Evolutionary conservation across 1,139 yeast genomes (phyloP), one percentile per base, ranked within the genome.

Genomic region (Pichia sp.): DNA sequence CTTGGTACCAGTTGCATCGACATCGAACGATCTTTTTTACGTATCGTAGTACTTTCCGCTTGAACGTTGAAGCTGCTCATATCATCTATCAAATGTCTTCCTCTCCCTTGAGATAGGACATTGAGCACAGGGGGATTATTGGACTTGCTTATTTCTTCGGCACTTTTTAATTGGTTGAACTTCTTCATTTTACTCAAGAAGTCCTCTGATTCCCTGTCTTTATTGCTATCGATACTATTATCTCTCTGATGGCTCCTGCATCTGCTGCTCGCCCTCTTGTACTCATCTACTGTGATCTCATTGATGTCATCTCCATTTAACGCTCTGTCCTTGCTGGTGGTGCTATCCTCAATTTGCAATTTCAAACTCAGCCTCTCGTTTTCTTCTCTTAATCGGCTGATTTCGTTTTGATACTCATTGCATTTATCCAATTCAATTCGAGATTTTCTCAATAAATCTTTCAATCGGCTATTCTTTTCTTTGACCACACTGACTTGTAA

Each of bases 141-240:
- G 3, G 2, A 10, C 6, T n/a, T 31, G 36, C 16, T 31, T 2
- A 21, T 7, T 21, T 39, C 41, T 22, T 40, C 37, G 19, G 12
- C 19, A 16, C n/a, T 22, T 44, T 47, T 41, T 30, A 30, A 12
- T 30, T 56, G 53, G 10, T 60, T 58, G 41, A 61, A 60, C 45
- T 59, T 56, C 22, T 61, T 63, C 25, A 63, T 50, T 25, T 63
- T 62, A 36, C 55, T 54, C 8, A 62, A 56, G 50, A 64, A 63
- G 19, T 62, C 56, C 18, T 51, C 52, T 43, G 55, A 55, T 42
- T 49, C 55, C 5, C 44, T 50, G 41, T 41, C 47, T 26, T 42
- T 21, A 5, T 36, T 39, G 21, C 40, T 41, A 6, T 47, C 49
- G 41, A 37, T 47, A 31, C 41, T 18, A 3, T 36, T 44, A 36